Conservation (phyloP, 2,329 filamentous ascomycete genomes). For the Fusarium sterilihyphosum region DNA sequence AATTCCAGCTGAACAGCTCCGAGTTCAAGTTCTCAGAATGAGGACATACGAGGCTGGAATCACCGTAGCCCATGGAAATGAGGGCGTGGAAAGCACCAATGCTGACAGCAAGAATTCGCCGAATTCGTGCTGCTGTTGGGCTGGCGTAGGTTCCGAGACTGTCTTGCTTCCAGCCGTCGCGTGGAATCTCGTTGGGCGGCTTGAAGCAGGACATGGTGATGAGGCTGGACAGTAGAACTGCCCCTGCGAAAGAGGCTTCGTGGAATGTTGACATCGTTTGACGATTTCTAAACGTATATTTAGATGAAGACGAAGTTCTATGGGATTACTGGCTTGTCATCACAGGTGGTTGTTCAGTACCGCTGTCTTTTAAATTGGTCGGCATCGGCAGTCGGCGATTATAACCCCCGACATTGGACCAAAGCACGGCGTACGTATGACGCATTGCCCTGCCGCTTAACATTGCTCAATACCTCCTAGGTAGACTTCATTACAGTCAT, state of each 20-base stretch:
- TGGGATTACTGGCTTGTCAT: neutral
- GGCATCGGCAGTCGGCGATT: neutral
- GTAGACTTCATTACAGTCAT: fast-evolving
- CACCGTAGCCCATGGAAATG: neutral
- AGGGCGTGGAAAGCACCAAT: neutral
- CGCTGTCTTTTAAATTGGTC: neutral
- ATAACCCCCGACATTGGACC: neutral
- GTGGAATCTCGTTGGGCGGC: neutral
- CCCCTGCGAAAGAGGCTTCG: neutral
- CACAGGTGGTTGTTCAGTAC: fast-evolving
- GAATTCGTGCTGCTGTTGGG: neutral
- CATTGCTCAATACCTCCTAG: too few species aligned
- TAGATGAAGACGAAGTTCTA: too few species aligned
- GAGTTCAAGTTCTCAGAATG: neutral
- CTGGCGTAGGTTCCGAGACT: neutral
- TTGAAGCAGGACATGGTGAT: neutral
- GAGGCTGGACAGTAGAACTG: neutral
- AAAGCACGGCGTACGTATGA: neutral
- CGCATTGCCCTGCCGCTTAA: fast-evolving
- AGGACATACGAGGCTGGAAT: neutral
- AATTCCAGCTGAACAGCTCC: neutral
- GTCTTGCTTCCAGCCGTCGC: neutral
- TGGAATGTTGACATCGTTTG: neutral
- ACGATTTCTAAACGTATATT: fast-evolving
- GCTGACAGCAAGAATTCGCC: neutral